Base-by-base conservation (phyloP, 257 asterid genomes). In the Plantago ovata region DNA sequence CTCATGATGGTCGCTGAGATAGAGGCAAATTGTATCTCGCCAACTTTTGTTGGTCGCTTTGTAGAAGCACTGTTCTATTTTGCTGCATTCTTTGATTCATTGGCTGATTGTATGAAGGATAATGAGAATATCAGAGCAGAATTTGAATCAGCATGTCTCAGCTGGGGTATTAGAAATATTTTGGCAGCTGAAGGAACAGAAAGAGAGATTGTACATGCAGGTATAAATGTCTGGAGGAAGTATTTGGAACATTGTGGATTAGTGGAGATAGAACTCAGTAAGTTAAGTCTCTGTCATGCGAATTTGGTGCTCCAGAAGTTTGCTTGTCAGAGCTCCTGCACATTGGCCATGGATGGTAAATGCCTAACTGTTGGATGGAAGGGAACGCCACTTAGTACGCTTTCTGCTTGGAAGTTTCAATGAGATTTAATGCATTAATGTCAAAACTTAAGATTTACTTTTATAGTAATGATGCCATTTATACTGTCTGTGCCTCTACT, bases 351-450 rank as follows among this genome's bases (percentile, higher is more conserved):
- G 70, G 80, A 75, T 55, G 84, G 73, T 8, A 72, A 72, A 38
- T 51, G 75, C 46, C 61, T 79, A 38, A 58, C 52, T 3, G 39
- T 79, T 38, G 86, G 90, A 18, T 82, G 90, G 84, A 77, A 82
- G 64, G 85, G 83, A 20, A 76, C 75, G 6, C 79, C 81, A 20
- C 59, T 71, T 22, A 36, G 10, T 43, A 63, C 76, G 19, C 62
- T 77, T 43, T 77, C 83, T 38, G 77, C 80, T 32, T 78, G 85
- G 88, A 75, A 53, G 63, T 66, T 75, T 39, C 45, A 20, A 12
- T 24, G 69, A 45, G 21, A 28, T 28, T 6, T 28, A 28, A 28
- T 8, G n/a, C 7, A 28, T 4, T 28, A 28, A 28, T 9, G 49
- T 49, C 21, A 20, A 6, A 33, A 32, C 54, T 53, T 52, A 28